Evolutionary conservation across 1,284 basidiomycete genomes (phyloP).

Genomic region (Leccinum fuscescens): DNA sequence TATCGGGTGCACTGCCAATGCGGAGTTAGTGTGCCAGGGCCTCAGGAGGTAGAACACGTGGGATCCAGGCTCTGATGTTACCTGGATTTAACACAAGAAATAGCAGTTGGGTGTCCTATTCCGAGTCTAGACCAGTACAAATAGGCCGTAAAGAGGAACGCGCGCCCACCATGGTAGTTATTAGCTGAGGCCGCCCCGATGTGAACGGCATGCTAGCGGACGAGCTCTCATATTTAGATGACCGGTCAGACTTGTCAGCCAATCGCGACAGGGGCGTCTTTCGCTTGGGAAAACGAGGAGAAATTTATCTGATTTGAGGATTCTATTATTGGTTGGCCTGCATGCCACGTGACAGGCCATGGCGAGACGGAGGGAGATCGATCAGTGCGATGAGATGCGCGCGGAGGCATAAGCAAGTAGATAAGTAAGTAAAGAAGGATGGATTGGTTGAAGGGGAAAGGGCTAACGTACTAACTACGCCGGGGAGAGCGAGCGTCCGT

Average conservation of each 20-base stretch:
- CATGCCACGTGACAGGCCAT: background rate
- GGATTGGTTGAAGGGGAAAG: too few relatives aligned
- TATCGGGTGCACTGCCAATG: background rate
- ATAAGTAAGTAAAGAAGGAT: too few relatives aligned
- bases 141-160: background rate
- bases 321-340: background rate
- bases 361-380: background rate
- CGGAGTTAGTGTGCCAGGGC: background rate
- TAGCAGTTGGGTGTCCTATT: background rate
- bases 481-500: background rate
- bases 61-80: background rate
- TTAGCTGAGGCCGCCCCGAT: background rate
- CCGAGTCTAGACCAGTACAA: background rate
- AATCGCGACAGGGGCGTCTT: background rate
- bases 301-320: background rate
- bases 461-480: background rate
- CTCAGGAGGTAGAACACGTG: background rate
- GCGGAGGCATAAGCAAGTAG: background rate
- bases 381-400: background rate
- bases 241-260: background rate
- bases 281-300: background rate
- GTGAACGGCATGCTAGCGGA: background rate
- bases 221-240: background rate
- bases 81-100: background rate
- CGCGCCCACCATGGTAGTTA: too few relatives aligned